Base-by-base conservation (phyloP, 2,329 filamentous ascomycete genomes). In the Blastomyces silverae region DNA sequence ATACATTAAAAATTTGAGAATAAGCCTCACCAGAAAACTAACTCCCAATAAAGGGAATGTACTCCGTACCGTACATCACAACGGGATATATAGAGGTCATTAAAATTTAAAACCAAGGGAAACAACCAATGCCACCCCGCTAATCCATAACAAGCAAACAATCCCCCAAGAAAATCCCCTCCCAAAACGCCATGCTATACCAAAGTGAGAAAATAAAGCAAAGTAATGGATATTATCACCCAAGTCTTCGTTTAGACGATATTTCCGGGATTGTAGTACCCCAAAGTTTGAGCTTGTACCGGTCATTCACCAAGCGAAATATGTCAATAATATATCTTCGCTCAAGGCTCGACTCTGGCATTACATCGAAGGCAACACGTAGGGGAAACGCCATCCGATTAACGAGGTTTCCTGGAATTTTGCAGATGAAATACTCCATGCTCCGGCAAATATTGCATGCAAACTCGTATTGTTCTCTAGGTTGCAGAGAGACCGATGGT, bases 391-490 rank as follows among this genome's bases (percentile, higher is more conserved):
- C 73, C n/a, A 72, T 66, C 13, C 72, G 72, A 15, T 70, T 72
- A 2, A 73, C 67, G 5, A 73, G 52, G 42, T 64, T 71, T 1
- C 72, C 72, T 11, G 72, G 72, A n/a, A 69, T 66, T 3, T 66
- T 69, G 31, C 67, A 66, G 15, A 72, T 61, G 60, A 72, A 73
- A 60, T 71, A 73, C 57, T 70, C 71, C 68, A 73, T 70, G 63
- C 71, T 73, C 46, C 72, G 71, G 52, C 72, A 73, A 62, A 73
- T 73, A 53, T 72, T 70, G 66, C 72, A 73, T 22, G 71, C 72
- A 34, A 67, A 68, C 46, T 70, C 65, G 66, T 73, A 73, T 34
- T 71, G 72, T 37, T 72, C 69, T 10, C 68, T 67, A 20, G 63
- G 65, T 7, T 66, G 61, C n/a, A 73, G 42, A 7, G 72, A 67